Percentiles rank a stretch among this genome's conserved stretches.
Conservation (phyloP, 148 eudicot species). For the Dysphania ambrosioides region DNA sequence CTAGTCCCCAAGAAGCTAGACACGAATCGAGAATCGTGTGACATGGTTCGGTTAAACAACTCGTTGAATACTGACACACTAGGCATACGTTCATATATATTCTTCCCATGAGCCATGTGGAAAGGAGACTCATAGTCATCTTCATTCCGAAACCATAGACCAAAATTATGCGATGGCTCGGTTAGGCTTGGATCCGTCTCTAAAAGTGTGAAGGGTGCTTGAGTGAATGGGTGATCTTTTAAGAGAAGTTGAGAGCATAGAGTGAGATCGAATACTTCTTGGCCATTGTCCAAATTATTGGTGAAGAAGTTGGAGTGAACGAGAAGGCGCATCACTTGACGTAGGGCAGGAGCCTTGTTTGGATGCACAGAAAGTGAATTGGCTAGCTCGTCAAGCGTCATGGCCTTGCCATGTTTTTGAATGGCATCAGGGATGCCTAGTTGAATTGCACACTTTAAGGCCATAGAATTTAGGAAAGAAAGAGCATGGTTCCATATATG, state of each 20-base stretch:
- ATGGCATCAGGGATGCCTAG: constrained; percentile 30
- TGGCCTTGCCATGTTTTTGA: constrained; percentile 32
- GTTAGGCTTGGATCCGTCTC: constrained; percentile 21
- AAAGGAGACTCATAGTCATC: constrained; percentile 19
- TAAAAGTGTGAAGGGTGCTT: constrained; percentile 16
- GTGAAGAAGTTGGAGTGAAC: constrained; percentile 27
- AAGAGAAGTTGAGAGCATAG: constrained; percentile 28
- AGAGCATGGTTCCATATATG: constrained; percentile 29
- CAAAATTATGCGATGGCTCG: constrained; percentile 26
- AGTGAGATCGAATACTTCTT: constrained; percentile 24
- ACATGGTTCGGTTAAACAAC: constrained; percentile 35
- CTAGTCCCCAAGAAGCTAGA: constrained; percentile 9
- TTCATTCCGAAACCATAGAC: constrained; percentile 24
- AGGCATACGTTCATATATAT: constrained; percentile 27
- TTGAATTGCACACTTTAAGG: constrained; percentile 38
- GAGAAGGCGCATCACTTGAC: constrained; percentile 30
- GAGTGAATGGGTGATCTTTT: constrained; percentile 22
- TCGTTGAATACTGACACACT: constrained; percentile 11
- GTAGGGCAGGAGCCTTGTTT: constrained; percentile 13
- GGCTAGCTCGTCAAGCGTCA: constrained; percentile 20
- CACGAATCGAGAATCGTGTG: constrained; percentile 31
- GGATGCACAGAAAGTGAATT: constrained; percentile 18
- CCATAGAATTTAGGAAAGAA: constrained; percentile 27
- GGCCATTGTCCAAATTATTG: not conserved
- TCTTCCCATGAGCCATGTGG: constrained; percentile 26